phyloP scores from a whole-genome alignment of 2,329 filamentous ascomycete genomes.

The Cadophora malorum region DNA sequence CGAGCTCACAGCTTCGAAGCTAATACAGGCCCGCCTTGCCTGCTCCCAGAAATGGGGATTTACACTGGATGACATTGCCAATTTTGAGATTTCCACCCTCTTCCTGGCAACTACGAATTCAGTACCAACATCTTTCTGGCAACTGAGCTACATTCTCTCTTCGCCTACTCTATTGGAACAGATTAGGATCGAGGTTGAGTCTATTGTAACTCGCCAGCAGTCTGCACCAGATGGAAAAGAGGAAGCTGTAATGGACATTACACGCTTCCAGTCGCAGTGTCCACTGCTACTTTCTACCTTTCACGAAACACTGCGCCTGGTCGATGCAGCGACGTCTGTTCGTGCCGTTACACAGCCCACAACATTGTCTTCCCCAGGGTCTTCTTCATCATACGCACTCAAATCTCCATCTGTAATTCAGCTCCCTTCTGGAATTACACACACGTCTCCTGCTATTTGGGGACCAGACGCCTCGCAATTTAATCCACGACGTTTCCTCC shows the following conservation, averaged over 20 bases:
- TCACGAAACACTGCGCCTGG: slow-evolving; percentile 53
- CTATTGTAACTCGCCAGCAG: slow-evolving; percentile 25
- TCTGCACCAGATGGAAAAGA: slow-evolving; percentile 17
- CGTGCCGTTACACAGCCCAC: slow-evolving; percentile 53
- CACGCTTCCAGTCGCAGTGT: slow-evolving; percentile 47
- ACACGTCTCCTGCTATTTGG: slow-evolving; percentile 51
- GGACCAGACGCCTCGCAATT: slow-evolving; percentile 51
- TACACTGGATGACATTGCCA: slow-evolving; percentile 42
- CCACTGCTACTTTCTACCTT: slow-evolving; percentile 54
- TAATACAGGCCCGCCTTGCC: slow-evolving; percentile 43
- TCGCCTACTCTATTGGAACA: slow-evolving; percentile 41
- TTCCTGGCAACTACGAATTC: slow-evolving; percentile 48
- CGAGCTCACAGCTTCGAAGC: slow-evolving; percentile 41
- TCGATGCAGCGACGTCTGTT: slow-evolving; percentile 48
- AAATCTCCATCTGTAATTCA: slow-evolving; percentile 52
- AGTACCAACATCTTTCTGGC: slow-evolving; percentile 50
- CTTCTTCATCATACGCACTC: slow-evolving; percentile 49
- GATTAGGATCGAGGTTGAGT: slow-evolving; percentile 45
- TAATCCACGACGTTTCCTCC: slow-evolving; percentile 51
- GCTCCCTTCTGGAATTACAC: slow-evolving; percentile 52
- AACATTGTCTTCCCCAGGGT: slow-evolving; percentile 35
- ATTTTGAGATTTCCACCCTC: slow-evolving; percentile 46
- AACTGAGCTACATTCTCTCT: slow-evolving; percentile 46
- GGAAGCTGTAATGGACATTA: slow-evolving; percentile 33
- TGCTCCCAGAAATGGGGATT: slow-evolving; percentile 45